These are phyloP conservation scores for Alternaria arbusti DNA, from an alignment of 2,329 filamentous ascomycete genomes.

Conservation along the genomic window DNA sequence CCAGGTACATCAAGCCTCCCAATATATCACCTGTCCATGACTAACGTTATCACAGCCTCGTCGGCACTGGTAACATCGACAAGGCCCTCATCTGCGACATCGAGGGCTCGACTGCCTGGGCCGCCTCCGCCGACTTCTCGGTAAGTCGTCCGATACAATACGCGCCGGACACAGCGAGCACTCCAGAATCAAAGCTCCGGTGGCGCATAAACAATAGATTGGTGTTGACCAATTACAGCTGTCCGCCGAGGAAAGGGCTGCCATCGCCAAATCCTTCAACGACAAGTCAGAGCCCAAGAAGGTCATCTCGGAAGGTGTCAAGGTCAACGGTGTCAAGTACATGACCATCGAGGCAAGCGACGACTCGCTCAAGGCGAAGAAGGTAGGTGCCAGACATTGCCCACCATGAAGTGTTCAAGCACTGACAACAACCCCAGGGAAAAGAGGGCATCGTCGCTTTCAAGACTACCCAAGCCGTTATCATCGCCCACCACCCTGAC, in stretches of 20 bases:
- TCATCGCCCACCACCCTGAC: slow-evolving; percentile 87
- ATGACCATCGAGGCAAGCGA: slow-evolving; percentile 78
- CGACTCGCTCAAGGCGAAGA: slow-evolving; percentile 82
- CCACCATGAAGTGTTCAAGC: background rate
- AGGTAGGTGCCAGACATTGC: slow-evolving; percentile 60
- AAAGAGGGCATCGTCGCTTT: slow-evolving; percentile 80
- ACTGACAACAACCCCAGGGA: slow-evolving; percentile 60
- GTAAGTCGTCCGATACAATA: slow-evolving; percentile 59
- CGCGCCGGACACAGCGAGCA: background rate
- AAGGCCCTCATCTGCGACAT: slow-evolving; percentile 60
- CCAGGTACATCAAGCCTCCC: slow-evolving; percentile 37
- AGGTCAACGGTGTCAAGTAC: slow-evolving; percentile 78
- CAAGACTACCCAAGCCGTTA: slow-evolving; percentile 87
- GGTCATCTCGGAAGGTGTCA: slow-evolving; percentile 74
- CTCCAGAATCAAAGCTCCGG: background rate
- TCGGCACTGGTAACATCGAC: slow-evolving; percentile 53
- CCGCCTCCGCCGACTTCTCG: slow-evolving; percentile 84
- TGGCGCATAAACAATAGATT: background rate
- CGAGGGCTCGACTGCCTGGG: slow-evolving; percentile 66
- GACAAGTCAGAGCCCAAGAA: slow-evolving; percentile 67
- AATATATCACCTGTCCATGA: background rate
- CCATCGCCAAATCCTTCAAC: slow-evolving; percentile 60
- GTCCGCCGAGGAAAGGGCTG: slow-evolving; percentile 61
- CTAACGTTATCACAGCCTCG: slow-evolving; percentile 44
- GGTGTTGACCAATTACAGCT: slow-evolving; percentile 49